Base-by-base conservation (phyloP, 164 flowering plant genomes). In the Aristolochia contorta region DNA sequence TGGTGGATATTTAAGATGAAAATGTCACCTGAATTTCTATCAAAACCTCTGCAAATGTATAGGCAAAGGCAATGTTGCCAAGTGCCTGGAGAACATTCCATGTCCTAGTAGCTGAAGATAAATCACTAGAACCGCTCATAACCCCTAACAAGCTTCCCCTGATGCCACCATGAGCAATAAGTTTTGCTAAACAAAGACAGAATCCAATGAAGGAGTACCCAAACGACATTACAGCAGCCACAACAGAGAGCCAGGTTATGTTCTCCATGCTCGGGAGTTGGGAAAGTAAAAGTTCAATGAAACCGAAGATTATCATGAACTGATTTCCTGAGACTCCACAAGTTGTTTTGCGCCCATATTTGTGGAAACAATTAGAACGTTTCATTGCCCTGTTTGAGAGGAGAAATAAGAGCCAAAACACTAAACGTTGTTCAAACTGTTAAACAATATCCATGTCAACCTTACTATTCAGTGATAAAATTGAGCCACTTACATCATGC, bases 191-290 rank as follows among this genome's bases (percentile, higher is more conserved):
- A 19, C 80, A 74, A 32, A 77, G 78, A 25, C 57, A 67, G 43
- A 77, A 73, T 6, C 80, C 78, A 23, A 77, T 64, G 15, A 57
- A 43, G 12, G 74, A 69, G 64, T 77, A 77, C n/a, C 74, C 73
- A 43, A 77, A 77, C 16, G 80, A 77, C 80, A 77, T 77, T 45
- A 67, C 69, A 9, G 80, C 80, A 0, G 80, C 80, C 16, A 77
- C 73, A 22, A 75, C 68, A 5, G 79, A 75, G 15, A 72, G 76
- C 74, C 73, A 69, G 56, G 61, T 64, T 9, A 77, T 56, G 56
- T 77, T 72, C 60, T 72, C 74, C 53, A 77, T 69, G 52, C 70
- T 71, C 19, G 80, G 80, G 27, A 74, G 72, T 32, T 77, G 80
- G 13, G 80, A 74, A 14, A 74, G 47, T 8, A 77, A 13, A 12